Evolutionary conservation across 495 filamentous ascomycete genomes (phyloP), one percentile per base, ranked within the genome.

Genomic region (Venustampulla echinocandica): DNA sequence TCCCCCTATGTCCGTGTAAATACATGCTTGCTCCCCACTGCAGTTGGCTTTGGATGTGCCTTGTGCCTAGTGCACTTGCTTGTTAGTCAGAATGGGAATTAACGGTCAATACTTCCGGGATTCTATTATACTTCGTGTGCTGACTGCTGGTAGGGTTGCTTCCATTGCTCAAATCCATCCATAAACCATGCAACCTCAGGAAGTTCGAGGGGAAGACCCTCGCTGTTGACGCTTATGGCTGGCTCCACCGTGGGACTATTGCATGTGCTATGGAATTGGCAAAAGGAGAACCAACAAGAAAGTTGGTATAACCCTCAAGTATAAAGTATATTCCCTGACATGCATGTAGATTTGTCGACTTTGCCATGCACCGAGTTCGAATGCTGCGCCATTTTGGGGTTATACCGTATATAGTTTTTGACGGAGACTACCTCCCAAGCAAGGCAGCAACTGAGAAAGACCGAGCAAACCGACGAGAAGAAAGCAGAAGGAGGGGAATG

Each of bases 341-440:
- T 50, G 13, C n/a, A 42, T 38, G 28, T 42, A 93, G 87, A 68
- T 88, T 88, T 70, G 80, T 97, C 53, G 88, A 95, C 61, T 96
- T 89, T 60, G 84, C 84, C 22, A 82, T 99, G 71, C 77, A 83
- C 56, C 85, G 88, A 44, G 88, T 97, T 28, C 80, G 81, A 45
- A 95, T 99, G 92, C 77, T 95, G 19, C 72, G 87, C 47, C 82
- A 93, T 62, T 95, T 90, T 59, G 92, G 92, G 10, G 83, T 99
- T 5, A 88, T 69, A 2, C 93, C 93, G 0, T 99, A 90, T 58
- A 58, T 99, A 7, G 84, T 97, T 13, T 97, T 99, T 63, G 93
- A 99, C 65, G 93, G 93, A 44, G 92, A 95, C 59, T 87, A 86
- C 55, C 74, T 99, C 11, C 93, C 93, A 4, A 92, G 87, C 70